Evolutionary conservation across 2,329 filamentous ascomycete genomes (phyloP).

Genomic region (Fusarium siculi): DNA sequence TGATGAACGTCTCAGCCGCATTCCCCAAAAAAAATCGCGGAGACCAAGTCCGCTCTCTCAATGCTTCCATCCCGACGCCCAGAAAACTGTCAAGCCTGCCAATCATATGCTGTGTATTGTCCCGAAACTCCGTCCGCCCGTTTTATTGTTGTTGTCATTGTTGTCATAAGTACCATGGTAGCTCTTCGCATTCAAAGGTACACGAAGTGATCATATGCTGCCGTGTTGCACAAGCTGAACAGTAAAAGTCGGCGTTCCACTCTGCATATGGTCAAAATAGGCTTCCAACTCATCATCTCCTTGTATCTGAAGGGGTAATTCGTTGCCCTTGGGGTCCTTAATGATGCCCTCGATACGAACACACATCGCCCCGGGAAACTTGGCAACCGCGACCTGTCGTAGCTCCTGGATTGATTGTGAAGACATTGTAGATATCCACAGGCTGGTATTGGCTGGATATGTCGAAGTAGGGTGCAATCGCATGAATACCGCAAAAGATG

Average conservation of each 20-base stretch:
- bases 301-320: conserved; percentile 73
- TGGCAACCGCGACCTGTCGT: conserved; percentile 67
- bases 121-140: conserved; percentile 42
- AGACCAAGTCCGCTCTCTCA: conserved; percentile 39
- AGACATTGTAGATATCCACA: conserved; percentile 75
- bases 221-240: conserved; percentile 52
- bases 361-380: conserved; percentile 69
- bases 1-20: background rate
- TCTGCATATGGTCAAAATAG: conserved; percentile 74
- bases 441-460: conserved; percentile 59
- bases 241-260: conserved; percentile 55
- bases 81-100: background rate
- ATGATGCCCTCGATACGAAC: conserved; percentile 74
- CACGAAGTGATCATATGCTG: conserved; percentile 2
- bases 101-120: conserved; percentile 20
- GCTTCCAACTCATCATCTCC: conserved; percentile 77
- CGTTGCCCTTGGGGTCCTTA: conserved; percentile 66
- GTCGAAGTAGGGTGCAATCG: conserved; percentile 74
- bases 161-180: background rate
- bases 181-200: background rate
- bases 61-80: conserved; percentile 7
- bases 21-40: conserved; percentile 20
- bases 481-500: conserved; percentile 70
- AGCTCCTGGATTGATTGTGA: conserved; percentile 70
- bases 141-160: background rate